A percentile compares a stretch with the other conserved stretches of the same genome.
Evolutionary conservation across 495 filamentous ascomycete genomes (phyloP).

Genomic region (Darksidea phi): DNA sequence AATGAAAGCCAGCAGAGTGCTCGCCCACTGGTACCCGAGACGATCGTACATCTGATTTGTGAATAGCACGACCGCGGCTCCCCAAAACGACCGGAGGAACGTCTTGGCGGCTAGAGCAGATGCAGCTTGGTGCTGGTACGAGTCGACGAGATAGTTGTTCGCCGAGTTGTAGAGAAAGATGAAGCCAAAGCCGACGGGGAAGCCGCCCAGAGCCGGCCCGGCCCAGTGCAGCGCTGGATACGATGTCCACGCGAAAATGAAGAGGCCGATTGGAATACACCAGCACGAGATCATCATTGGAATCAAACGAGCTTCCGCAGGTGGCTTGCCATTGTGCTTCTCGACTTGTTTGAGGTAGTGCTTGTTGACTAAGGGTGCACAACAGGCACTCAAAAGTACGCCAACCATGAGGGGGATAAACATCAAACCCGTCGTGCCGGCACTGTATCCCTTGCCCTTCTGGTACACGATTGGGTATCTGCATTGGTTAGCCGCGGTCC

Average conservation of each 20-base stretch:
- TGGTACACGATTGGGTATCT: constrained; percentile 79
- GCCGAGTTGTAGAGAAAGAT: constrained; percentile 84
- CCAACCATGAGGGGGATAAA: constrained; percentile 74
- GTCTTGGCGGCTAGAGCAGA: constrained; percentile 84
- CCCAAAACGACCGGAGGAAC: constrained; percentile 75
- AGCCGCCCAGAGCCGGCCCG: constrained; percentile 69
- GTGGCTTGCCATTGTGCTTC: constrained; percentile 65
- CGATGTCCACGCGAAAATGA: constrained; percentile 83
- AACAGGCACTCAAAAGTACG: constrained; percentile 62
- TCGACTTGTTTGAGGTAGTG: constrained; percentile 65
- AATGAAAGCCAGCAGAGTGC: constrained; percentile 67
- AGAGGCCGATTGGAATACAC: constrained; percentile 72
- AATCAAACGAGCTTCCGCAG: constrained; percentile 71
- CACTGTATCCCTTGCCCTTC: constrained; percentile 68
- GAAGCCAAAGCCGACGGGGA: constrained; percentile 79
- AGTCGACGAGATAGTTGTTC: constrained; percentile 81
- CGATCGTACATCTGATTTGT: constrained; percentile 71
- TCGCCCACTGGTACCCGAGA: constrained; percentile 74
- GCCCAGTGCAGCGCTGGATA: constrained; percentile 66
- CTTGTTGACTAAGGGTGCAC: constrained; percentile 70
- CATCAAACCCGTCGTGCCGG: constrained; percentile 73
- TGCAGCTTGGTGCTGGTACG: constrained; percentile 82
- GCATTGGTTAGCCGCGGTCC: not conserved
- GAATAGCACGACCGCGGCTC: constrained; percentile 71
- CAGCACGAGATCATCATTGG: constrained; percentile 86